Evolutionary conservation across 2,329 filamentous ascomycete species (phyloP).

Genomic region (Alternaria alternata): DNA sequence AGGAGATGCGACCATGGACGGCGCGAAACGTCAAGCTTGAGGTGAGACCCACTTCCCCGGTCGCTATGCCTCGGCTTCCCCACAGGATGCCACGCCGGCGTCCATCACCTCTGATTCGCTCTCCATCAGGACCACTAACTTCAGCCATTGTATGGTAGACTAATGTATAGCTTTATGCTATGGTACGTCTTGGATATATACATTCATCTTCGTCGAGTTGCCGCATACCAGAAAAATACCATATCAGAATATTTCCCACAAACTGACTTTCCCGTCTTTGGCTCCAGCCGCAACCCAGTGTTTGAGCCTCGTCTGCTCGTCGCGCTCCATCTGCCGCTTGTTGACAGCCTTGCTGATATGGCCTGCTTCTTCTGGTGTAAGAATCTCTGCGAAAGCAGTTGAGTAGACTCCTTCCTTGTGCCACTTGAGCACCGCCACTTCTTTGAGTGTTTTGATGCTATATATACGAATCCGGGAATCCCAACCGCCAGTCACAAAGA

Average conservation of each 20-base stretch:
- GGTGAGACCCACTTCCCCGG: conserved; percentile 24
- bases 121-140: background rate
- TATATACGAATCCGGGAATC: conserved; percentile 85
- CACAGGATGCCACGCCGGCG: conserved; percentile 24
- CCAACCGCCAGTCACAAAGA: conserved; percentile 94
- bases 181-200: background rate
- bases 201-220: background rate
- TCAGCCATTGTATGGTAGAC: background rate
- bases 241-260: conserved; percentile 86
- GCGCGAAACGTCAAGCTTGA: conserved; percentile 10
- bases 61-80: conserved; percentile 25
- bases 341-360: background rate
- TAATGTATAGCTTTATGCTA: background rate
- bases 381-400: conserved; percentile 70
- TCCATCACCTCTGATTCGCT: conserved; percentile 16
- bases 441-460: conserved; percentile 78
- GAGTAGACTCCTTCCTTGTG: conserved; percentile 88
- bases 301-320: conserved; percentile 68
- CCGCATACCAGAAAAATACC: background rate
- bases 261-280: conserved; percentile 92
- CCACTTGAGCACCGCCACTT: conserved; percentile 93
- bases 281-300: conserved; percentile 92
- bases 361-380: conserved; percentile 19
- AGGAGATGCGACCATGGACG: conserved; percentile 5
- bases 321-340: conserved; percentile 36